Percentiles rank a stretch among this genome's conserved stretches.
These are phyloP conservation scores for Xanthoconium separans DNA, from an alignment of 1,284 basidiomycete species.

Conservation along the genomic window DNA sequence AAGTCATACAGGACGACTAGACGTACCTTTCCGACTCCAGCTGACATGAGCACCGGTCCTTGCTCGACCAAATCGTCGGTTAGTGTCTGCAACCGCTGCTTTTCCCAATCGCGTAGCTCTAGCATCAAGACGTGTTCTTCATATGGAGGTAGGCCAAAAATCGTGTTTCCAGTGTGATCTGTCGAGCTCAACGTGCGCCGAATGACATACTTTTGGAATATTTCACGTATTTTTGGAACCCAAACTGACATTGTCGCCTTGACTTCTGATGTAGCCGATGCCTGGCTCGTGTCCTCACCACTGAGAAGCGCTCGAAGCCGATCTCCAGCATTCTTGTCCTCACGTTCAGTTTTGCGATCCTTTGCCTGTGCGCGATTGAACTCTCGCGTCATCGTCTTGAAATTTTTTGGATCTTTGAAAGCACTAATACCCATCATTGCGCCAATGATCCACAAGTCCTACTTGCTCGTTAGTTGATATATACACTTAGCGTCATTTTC, in stretches of 20 bases:
- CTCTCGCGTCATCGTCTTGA: neutral
- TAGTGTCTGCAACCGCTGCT: neutral
- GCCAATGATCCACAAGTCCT: neutral
- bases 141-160: neutral
- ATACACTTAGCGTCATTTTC: too few relatives aligned
- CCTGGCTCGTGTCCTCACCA: neutral
- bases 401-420: neutral
- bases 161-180: neutral
- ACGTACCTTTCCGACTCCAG: neutral
- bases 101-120: neutral
- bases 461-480: neutral
- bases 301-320: neutral
- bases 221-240: neutral
- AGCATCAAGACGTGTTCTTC: neutral
- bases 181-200: neutral
- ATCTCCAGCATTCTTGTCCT: neutral
- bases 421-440: neutral
- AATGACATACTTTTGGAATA: neutral
- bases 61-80: neutral
- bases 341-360: neutral
- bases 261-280: neutral
- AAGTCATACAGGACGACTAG: too few relatives aligned
- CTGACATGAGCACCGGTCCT: neutral
- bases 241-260: neutral
- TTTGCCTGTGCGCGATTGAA: neutral